Conservation (phyloP, 371 early-diverging fungal genomes). For the Gilbertella persicaria region DNA sequence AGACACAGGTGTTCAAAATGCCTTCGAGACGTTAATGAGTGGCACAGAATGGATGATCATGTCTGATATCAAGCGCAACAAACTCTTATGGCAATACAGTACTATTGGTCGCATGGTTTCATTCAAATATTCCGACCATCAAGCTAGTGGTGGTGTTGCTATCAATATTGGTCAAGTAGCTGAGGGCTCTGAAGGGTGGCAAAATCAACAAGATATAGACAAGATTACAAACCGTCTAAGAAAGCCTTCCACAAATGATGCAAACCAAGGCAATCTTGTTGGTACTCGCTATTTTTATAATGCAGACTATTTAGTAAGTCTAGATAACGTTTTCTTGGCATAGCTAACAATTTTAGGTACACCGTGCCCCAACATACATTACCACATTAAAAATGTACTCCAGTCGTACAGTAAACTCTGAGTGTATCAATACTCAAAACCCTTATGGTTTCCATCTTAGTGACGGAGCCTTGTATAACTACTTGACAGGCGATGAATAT, state of each 20-base stretch:
- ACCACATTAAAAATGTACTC: slow-evolving; percentile 39
- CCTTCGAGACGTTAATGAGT: slow-evolving; percentile 24
- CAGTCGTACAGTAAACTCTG: slow-evolving; percentile 32
- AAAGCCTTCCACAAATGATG: slow-evolving; percentile 9
- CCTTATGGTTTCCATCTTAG: slow-evolving; percentile 31
- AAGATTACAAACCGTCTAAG: slow-evolving; percentile 12
- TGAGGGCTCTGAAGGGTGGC: slow-evolving; percentile 24
- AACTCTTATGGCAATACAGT: slow-evolving; percentile 36
- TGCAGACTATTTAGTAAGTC: slow-evolving; percentile 34
- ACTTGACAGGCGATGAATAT: slow-evolving; percentile 37
- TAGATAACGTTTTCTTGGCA: neutral
- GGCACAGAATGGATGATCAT: slow-evolving; percentile 41
- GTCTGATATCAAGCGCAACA: slow-evolving; percentile 14
- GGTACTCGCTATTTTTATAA: slow-evolving; percentile 36
- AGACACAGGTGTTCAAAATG: slow-evolving; percentile 7
- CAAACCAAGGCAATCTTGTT: slow-evolving; percentile 34
- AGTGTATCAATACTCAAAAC: slow-evolving; percentile 37
- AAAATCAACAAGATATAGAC: slow-evolving; percentile 2
- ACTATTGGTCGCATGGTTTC: slow-evolving; percentile 38
- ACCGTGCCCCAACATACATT: slow-evolving; percentile 28
- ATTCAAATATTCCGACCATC: slow-evolving; percentile 19
- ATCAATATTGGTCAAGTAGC: slow-evolving; percentile 18
- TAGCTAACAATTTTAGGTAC: slow-evolving; percentile 20
- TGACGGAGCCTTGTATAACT: slow-evolving; percentile 34
- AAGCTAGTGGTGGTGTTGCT: slow-evolving; percentile 26